phyloP scores from a whole-genome alignment of 495 filamentous ascomycete genomes.

The Aspergillus olivimuriae region DNA sequence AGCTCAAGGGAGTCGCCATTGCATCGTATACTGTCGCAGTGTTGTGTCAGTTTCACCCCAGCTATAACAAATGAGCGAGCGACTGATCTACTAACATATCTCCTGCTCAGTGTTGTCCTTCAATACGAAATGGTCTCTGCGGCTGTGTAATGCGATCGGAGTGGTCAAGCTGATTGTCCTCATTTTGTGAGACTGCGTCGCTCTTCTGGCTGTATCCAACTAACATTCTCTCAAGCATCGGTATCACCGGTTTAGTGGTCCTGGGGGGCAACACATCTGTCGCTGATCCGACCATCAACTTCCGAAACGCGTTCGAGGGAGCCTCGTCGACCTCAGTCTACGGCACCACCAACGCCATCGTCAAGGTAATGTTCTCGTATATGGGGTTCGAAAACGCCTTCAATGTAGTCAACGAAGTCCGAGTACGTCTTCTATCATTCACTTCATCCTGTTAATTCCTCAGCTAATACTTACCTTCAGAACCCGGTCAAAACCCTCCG shows the following conservation, averaged over 20 bases:
- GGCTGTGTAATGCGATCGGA: constrained; percentile 50
- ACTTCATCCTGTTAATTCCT: background rate
- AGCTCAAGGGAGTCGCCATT: constrained; percentile 57
- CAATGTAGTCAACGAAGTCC: constrained; percentile 60
- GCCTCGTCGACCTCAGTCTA: constrained; percentile 42
- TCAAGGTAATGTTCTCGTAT: constrained; percentile 61
- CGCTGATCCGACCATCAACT: constrained; percentile 50
- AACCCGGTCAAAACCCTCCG: constrained; percentile 53
- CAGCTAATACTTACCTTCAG: constrained; percentile 12
- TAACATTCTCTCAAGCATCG: constrained; percentile 27
- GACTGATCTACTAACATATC: constrained; percentile 1
- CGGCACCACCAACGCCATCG: constrained; percentile 52
- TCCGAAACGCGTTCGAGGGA: constrained; percentile 50
- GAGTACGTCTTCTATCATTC: constrained; percentile 26
- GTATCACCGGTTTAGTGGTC: constrained; percentile 54
- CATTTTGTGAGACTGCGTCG: constrained; percentile 32
- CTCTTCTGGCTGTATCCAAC: no score
- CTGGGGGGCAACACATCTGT: constrained; percentile 53
- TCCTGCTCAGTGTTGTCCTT: constrained; percentile 37
- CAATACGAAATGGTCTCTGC: constrained; percentile 48
- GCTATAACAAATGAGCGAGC: background rate
- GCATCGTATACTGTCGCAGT: constrained; percentile 51
- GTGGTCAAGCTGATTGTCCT: constrained; percentile 50
- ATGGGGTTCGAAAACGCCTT: constrained; percentile 57
- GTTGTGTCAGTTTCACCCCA: constrained; percentile 20